phyloP scores from a whole-genome alignment of 495 filamentous ascomycete genomes.

The Darksidea phi region DNA sequence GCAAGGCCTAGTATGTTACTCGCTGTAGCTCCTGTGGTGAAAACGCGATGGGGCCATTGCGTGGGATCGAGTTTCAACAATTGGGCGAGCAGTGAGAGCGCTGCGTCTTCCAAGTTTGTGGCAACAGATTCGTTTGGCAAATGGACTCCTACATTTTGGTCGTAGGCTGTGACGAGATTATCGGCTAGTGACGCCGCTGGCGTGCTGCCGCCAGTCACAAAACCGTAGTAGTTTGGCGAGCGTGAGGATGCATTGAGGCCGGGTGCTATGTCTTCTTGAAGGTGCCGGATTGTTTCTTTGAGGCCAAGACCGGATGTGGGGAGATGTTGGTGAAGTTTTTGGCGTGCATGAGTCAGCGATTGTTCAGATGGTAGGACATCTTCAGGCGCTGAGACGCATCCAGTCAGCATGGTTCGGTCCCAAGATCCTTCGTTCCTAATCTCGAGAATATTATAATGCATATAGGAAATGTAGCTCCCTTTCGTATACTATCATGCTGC shows the following conservation, averaged over 20 bases:
- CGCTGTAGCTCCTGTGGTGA: slow-evolving; percentile 87
- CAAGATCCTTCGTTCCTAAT: too few relatives aligned
- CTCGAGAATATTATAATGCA: too few relatives aligned
- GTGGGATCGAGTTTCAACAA: slow-evolving; percentile 59
- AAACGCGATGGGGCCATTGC: slow-evolving; percentile 61
- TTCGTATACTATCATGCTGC: too few relatives aligned
- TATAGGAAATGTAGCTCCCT: too few relatives aligned
- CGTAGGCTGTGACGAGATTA: slow-evolving; percentile 70
- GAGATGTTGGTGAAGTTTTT: slow-evolving; percentile 39
- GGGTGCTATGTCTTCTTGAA: slow-evolving; percentile 63
- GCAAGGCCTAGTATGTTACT: slow-evolving; percentile 72
- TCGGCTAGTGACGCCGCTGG: slow-evolving; percentile 85
- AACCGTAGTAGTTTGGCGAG: slow-evolving; percentile 76
- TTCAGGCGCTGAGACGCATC: neutral
- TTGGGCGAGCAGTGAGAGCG: slow-evolving; percentile 66
- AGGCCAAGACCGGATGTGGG: slow-evolving; percentile 49
- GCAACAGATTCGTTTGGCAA: slow-evolving; percentile 69
- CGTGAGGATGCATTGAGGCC: slow-evolving; percentile 63
- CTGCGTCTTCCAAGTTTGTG: slow-evolving; percentile 70
- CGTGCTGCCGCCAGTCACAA: slow-evolving; percentile 78
- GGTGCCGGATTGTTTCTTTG: slow-evolving; percentile 48
- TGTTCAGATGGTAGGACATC: slow-evolving; percentile 28
- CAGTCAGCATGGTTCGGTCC: too few relatives aligned
- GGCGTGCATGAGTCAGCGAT: slow-evolving; percentile 27
- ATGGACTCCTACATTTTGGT: slow-evolving; percentile 87